These are phyloP conservation scores for Neurospora intermedia DNA, from an alignment of 495 filamentous ascomycete genomes.

Conservation along the genomic window DNA sequence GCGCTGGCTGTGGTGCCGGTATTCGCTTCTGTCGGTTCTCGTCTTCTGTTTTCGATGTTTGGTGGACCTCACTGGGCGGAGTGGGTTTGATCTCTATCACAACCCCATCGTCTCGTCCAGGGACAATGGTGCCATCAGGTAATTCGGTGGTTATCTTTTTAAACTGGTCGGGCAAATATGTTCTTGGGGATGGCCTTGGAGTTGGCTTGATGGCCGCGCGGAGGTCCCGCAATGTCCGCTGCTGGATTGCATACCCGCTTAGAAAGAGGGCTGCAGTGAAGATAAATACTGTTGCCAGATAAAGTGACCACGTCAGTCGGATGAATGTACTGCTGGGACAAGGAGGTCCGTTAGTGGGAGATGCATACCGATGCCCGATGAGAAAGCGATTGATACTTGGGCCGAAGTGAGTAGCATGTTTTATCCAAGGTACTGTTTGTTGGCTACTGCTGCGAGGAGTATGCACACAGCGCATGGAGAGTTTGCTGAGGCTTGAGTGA, in stretches of 20 bases:
- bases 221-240: constrained; percentile 40
- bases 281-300: constrained; percentile 28
- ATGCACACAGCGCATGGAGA: background rate
- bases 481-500: background rate
- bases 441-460: background rate
- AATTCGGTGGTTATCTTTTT: constrained; percentile 24
- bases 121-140: constrained; percentile 25
- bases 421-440: background rate
- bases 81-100: constrained; percentile 24
- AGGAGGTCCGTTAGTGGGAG: constrained; percentile 3
- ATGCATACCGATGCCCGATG: constrained; percentile 37
- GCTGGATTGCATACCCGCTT: constrained; percentile 44
- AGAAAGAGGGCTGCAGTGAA: constrained; percentile 43
- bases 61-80: constrained; percentile 9
- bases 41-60: constrained; percentile 14
- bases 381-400: constrained; percentile 41
- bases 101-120: constrained; percentile 11
- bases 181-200: constrained; percentile 29
- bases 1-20: background rate
- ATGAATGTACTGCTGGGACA: background rate
- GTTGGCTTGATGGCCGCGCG: constrained; percentile 34
- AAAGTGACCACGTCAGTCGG: background rate
- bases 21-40: background rate
- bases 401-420: constrained; percentile 41
- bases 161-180: constrained; percentile 33